Evolutionary conservation across 768 basidiomycete genomes (phyloP), one percentile per base, ranked within the genome.

Genomic region (Serendipita sp.): DNA sequence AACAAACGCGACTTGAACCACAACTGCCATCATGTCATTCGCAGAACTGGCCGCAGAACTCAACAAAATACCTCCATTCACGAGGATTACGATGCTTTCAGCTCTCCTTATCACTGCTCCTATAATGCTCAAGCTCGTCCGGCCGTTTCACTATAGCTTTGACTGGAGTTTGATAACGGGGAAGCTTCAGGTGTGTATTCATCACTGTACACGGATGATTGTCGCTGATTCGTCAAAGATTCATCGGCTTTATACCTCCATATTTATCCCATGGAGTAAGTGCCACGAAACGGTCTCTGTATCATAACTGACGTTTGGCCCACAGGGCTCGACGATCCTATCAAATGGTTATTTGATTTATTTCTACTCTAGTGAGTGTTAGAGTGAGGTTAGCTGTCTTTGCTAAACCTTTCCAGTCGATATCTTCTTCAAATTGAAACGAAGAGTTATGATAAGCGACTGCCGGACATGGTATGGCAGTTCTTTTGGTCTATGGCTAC

Each of bases 401-500:
- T 45, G 18, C 18, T 45, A 45, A 52, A n/a, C 48, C n/a, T 37
- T 23, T 10, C 18, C 33, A 60, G 55, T 60, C 55, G 33, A 10
- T 34, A 60, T 2, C 34, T 60, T 10, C 4, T n/a, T 8, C 55
- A n/a, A 8, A 37, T 60, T n/a, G 55, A 60, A 36, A 34, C 23
- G 34, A 60, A 60, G 55, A 36, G 33, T 34, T 60, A 60, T 34
- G 27, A 60, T 29, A 10, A 29, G 36, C 27, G 55, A 37, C 18
- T 60, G 34, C 55, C 55, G n/a, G 55, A 60, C 55, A 60, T 60
- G 55, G 27, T 60, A 2, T 60, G 55, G 55, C 55, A 60, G 36
- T 60, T 60, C 33, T 27, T 36, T 18, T 36, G 4, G 33, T 60
- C 55, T n/a, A 29, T 36, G 33, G 55, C 33, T n/a, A 29, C 55